Conservation (phyloP, 73 alveolate genomes). For the Tetrahymena thermophila region DNA sequence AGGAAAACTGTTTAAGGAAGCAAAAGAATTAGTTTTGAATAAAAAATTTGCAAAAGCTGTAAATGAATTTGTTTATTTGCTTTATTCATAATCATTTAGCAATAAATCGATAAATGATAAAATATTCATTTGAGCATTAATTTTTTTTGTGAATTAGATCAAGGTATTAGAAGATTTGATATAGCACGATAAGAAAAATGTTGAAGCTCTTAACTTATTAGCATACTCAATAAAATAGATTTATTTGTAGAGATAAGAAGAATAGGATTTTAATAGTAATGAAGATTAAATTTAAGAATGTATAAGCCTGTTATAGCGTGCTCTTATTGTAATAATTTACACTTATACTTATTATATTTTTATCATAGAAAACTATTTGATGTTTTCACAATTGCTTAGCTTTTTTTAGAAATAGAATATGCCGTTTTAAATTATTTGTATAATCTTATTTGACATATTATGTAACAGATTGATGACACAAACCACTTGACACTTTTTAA, state of each 20-base stretch:
- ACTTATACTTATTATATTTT: background rate
- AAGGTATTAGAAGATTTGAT: background rate
- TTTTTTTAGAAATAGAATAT: no score
- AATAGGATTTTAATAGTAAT: background rate
- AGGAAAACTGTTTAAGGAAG: background rate
- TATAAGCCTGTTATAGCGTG: background rate
- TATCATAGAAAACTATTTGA: background rate
- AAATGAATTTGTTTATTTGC: background rate
- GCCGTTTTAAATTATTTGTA: no score
- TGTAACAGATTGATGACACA: conserved; percentile 1
- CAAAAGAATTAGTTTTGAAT: background rate
- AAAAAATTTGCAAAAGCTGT: background rate
- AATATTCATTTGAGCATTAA: background rate
- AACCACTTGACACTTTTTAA: background rate
- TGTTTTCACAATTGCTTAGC: background rate
- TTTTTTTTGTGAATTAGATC: background rate
- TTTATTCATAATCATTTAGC: no score
- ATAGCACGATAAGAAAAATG: background rate
- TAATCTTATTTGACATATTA: background rate
- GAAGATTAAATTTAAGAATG: background rate
- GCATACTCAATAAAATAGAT: background rate
- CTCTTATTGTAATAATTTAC: background rate
- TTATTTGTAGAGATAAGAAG: background rate
- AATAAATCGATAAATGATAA: background rate
- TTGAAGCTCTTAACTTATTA: background rate